A percentile compares a stretch with the other conserved stretches of the same genome.
Conservation (phyloP, 805 yeast species). For the Ogataea pignaliae region DNA sequence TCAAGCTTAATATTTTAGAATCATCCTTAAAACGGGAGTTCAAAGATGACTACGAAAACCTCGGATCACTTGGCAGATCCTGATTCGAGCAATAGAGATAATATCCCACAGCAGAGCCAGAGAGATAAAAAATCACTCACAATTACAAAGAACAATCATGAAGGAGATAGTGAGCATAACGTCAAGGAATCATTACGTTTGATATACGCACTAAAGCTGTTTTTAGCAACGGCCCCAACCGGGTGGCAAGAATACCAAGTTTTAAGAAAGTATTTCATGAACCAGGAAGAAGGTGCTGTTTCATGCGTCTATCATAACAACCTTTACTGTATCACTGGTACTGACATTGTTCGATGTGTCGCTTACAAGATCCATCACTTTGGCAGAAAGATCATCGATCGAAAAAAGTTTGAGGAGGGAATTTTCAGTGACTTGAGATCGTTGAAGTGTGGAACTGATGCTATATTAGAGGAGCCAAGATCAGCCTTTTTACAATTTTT, state of each 20-base stretch:
- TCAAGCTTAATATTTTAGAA: no score
- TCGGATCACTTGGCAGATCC: no score
- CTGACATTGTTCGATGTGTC: constrained; percentile 91
- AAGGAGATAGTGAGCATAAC: no score
- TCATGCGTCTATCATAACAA: constrained; percentile 91
- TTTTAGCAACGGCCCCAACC: constrained; percentile 90
- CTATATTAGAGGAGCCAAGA: constrained; percentile 81
- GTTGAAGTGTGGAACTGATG: constrained; percentile 81
- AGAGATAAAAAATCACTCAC: no score
- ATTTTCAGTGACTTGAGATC: constrained; percentile 86
- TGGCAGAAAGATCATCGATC: constrained; percentile 78
- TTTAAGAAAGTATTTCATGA: constrained; percentile 77
- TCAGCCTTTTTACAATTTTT: constrained; percentile 80
- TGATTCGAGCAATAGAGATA: no score
- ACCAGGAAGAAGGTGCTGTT: constrained; percentile 88
- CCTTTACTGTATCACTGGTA: constrained; percentile 86
- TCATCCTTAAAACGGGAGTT: no score
- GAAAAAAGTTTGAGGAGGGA: constrained; percentile 96
- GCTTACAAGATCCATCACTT: constrained; percentile 85
- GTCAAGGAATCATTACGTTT: constrained; percentile 53
- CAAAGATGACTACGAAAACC: no score
- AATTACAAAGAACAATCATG: no score
- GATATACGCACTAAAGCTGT: constrained; percentile 77
- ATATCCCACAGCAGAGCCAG: no score
- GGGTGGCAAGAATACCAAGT: constrained; percentile 89